Percentiles rank a stretch among this genome's conserved stretches.
Evolutionary conservation across 108 stramenopile species (phyloP).

Genomic region (Conticribra guillardii): DNA sequence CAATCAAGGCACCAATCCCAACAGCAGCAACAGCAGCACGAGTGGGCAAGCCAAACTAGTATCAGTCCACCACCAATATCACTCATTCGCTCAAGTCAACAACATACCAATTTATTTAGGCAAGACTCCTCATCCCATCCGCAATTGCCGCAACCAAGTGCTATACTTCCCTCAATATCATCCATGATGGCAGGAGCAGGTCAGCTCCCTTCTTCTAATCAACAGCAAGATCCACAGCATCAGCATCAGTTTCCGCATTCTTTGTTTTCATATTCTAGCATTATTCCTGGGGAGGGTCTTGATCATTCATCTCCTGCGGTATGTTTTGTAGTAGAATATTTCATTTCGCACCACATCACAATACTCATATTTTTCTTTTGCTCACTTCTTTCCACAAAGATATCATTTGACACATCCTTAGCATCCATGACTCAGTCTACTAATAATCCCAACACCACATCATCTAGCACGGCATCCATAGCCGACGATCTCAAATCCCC

Average conservation of each 20-base stretch:
- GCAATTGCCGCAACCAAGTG: neutral
- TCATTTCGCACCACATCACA: neutral
- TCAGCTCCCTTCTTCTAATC: neutral
- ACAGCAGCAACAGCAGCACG: too few species aligned
- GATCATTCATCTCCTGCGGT: neutral
- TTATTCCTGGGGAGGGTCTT: neutral
- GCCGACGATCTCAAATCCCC: constrained; percentile 13
- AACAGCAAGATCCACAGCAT: too few species aligned
- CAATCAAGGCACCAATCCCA: neutral
- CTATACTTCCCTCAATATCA: neutral
- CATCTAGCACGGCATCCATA: neutral
- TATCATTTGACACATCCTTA: neutral
- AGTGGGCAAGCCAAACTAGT: too few species aligned
- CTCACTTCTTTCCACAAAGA: neutral
- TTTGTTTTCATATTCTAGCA: neutral
- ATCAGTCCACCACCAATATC: neutral
- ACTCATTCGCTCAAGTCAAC: neutral
- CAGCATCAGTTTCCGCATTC: too few species aligned
- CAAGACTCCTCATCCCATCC: neutral
- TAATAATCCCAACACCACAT: neutral
- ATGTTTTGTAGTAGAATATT: neutral
- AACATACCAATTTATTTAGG: neutral
- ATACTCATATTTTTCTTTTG: neutral
- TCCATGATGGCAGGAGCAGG: neutral
- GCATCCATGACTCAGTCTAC: neutral